A percentile compares a stretch with the other conserved stretches of the same genome.
Evolutionary conservation across 2,329 filamentous ascomycete genomes (phyloP).

Genomic region (Mycogone perniciosa): DNA sequence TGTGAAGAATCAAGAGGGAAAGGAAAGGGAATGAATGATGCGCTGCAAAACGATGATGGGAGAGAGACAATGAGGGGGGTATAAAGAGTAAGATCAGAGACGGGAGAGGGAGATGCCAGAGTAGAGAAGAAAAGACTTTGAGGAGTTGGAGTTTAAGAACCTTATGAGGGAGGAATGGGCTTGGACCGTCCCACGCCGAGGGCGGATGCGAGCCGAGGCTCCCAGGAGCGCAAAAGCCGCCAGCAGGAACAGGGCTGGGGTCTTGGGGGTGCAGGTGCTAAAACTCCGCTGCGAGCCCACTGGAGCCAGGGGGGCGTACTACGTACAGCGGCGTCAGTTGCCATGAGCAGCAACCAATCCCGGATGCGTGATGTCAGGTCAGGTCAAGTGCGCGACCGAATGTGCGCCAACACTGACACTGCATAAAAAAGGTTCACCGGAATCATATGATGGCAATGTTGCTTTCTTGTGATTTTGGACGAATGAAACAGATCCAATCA

Average conservation of each 20-base stretch:
- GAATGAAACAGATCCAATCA: too few relatives aligned
- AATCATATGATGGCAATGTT: too few relatives aligned
- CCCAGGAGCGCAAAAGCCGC: slow-evolving; percentile 8
- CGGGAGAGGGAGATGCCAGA: slow-evolving; percentile 5
- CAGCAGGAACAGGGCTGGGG: not conserved
- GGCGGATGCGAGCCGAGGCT: slow-evolving; percentile 14
- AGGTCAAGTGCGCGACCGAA: too few relatives aligned
- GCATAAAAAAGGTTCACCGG: too few relatives aligned
- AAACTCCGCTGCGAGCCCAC: not conserved
- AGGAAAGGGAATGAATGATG: slow-evolving; percentile 12
- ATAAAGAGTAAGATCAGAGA: not conserved
- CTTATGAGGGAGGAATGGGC: slow-evolving; percentile 2
- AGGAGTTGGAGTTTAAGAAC: slow-evolving; percentile 13
- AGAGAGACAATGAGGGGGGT: slow-evolving; percentile 1
- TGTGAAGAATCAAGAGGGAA: slow-evolving; percentile 15
- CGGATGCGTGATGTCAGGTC: not conserved
- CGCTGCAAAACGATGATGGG: not conserved
- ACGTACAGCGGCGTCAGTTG: slow-evolving; percentile 1
- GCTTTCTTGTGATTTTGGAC: too few relatives aligned
- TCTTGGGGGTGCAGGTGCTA: not conserved
- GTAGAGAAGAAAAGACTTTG: slow-evolving; percentile 5
- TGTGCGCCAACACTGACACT: too few relatives aligned
- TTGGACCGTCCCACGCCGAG: slow-evolving; percentile 11
- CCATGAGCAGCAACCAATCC: not conserved
- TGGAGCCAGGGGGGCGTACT: not conserved